A percentile compares a stretch with the other conserved stretches of the same genome.
phyloP scores from a whole-genome alignment of 441 rosid genomes.

The Melastoma candidum region DNA sequence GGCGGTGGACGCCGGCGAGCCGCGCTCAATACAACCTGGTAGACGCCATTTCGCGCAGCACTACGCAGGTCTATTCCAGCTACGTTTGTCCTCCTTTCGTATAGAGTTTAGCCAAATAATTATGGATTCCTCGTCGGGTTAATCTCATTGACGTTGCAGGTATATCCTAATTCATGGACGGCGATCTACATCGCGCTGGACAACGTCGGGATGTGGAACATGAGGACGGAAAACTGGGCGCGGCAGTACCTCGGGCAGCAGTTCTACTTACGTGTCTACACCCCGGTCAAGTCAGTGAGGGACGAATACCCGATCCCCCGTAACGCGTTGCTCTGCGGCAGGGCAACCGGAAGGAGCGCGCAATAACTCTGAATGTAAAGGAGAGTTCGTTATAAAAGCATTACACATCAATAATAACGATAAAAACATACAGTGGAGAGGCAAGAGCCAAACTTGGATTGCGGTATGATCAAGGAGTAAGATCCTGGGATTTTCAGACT shows the following conservation, averaged over 20 bases:
- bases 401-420: too few relatives aligned
- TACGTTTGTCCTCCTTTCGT: too few relatives aligned
- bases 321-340: conserved; percentile 51
- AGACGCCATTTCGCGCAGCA: conserved; percentile 54
- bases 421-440: too few relatives aligned
- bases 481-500: too few relatives aligned
- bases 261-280: conserved; percentile 42
- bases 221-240: conserved; percentile 55
- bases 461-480: too few relatives aligned
- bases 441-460: too few relatives aligned
- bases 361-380: conserved; percentile 2
- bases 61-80: conserved; percentile 37
- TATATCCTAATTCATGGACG: too few relatives aligned
- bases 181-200: conserved; percentile 53
- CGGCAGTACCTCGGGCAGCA: conserved; percentile 69
- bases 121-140: too few relatives aligned
- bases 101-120: too few relatives aligned
- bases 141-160: too few relatives aligned
- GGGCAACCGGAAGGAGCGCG: conserved; percentile 25
- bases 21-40: conserved; percentile 46
- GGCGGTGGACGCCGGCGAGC: conserved; percentile 40
- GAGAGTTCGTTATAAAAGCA: not conserved
- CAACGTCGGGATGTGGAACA: conserved; percentile 72
- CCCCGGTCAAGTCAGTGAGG: conserved; percentile 30
- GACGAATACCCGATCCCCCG: conserved; percentile 43